Evolutionary conservation across 2,329 filamentous ascomycete genomes (phyloP).

Genomic region (Hypoxylon sp.): DNA sequence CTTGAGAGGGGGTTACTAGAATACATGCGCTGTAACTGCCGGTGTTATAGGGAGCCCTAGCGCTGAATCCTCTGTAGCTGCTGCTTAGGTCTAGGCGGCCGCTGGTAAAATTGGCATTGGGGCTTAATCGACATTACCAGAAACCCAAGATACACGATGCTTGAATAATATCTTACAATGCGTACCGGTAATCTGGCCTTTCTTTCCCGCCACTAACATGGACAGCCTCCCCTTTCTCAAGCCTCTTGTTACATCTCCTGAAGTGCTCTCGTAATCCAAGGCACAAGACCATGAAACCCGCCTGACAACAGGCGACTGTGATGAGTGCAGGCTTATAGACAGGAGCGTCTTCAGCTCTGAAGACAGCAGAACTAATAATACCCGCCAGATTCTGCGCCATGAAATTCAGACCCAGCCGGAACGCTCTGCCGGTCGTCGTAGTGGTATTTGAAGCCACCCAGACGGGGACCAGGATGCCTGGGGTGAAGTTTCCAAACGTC

Average conservation of each 20-base stretch:
- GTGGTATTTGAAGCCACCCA: conserved; percentile 28
- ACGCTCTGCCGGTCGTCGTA: conserved; percentile 26
- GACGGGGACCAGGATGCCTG: conserved; percentile 32
- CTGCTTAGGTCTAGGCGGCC: too few species aligned
- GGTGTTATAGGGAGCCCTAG: too few species aligned
- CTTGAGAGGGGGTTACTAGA: too few species aligned
- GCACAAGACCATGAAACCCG: conserved; percentile 15
- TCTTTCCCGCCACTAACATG: conserved; percentile 10
- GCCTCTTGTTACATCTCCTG: conserved; percentile 12
- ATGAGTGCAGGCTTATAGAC: conserved; percentile 33
- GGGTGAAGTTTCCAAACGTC: conserved; percentile 36
- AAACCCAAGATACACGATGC: too few species aligned
- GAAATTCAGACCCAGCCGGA: conserved; percentile 25
- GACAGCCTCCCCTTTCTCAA: conserved; percentile 8
- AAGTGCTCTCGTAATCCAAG: conserved; percentile 15
- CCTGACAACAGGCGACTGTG: conserved; percentile 20
- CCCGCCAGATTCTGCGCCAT: conserved; percentile 31
- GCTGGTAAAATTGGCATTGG: too few species aligned
- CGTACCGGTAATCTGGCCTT: conserved; percentile 17
- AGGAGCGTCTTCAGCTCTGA: conserved; percentile 31
- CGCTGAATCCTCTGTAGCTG: too few species aligned
- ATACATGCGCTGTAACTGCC: too few species aligned
- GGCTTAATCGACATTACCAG: too few species aligned
- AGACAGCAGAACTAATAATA: conserved; percentile 29
- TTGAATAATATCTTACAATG: conserved; percentile 5